Conservation (phyloP, 169 alveolate genomes). For the Plasmodium relictum region DNA sequence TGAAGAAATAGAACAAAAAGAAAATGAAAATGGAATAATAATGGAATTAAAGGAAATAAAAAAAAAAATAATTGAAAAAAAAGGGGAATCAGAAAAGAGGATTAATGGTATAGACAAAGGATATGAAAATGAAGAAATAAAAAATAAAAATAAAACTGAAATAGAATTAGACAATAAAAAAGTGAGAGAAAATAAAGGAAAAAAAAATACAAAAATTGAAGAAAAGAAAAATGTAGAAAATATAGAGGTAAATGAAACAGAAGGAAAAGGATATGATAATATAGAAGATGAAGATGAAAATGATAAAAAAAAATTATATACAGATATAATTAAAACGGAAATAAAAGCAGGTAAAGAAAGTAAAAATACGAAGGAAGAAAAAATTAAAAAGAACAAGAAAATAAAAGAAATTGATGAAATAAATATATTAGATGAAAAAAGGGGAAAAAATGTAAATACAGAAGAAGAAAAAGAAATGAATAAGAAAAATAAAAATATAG, state of each 20-base stretch:
- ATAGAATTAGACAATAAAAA: background rate
- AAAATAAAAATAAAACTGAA: background rate
- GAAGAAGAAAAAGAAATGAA: background rate
- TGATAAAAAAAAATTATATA: background rate
- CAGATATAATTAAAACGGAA: background rate
- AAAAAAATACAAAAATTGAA: background rate
- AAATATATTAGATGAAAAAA: background rate
- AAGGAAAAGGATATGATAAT: background rate
- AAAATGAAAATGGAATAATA: background rate
- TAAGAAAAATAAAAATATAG: background rate
- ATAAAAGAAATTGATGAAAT: background rate
- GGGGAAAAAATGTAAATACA: background rate
- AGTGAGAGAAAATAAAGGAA: background rate
- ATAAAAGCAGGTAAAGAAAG: background rate
- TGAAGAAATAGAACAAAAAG: background rate
- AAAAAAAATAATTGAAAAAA: no score
- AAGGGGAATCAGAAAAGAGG: no score
- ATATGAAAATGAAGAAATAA: background rate
- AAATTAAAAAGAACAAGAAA: background rate
- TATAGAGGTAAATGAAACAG: background rate
- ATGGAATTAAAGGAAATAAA: background rate
- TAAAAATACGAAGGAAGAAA: background rate
- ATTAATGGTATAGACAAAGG: background rate
- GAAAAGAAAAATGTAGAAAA: no score
- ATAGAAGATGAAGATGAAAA: background rate